Evolutionary conservation across 306 rosid species (phyloP).

Genomic region (Hippophae gyantsensis): DNA sequence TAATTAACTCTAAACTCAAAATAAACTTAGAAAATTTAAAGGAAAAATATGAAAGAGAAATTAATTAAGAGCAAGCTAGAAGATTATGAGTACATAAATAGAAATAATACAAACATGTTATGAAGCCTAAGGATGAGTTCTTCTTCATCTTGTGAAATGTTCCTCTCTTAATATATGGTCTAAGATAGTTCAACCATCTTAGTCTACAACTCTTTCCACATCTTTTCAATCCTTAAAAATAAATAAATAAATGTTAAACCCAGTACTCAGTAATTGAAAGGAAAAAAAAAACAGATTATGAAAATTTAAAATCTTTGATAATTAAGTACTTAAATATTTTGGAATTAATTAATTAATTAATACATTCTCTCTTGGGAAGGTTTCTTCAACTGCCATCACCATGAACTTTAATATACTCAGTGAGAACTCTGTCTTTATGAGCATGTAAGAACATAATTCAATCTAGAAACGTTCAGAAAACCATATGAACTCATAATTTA

Average conservation of each 20-base stretch:
- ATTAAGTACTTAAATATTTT: too few species aligned
- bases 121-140: constrained; percentile 46
- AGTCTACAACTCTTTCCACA: constrained; percentile 44
- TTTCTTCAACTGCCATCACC: constrained; percentile 50
- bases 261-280: too few species aligned
- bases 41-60: too few species aligned
- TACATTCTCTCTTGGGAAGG: constrained; percentile 44
- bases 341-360: too few species aligned
- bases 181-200: constrained; percentile 37
- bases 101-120: constrained; percentile 17
- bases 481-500: too few species aligned
- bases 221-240: constrained; percentile 30
- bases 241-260: not conserved
- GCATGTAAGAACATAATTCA: too few species aligned
- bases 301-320: too few species aligned
- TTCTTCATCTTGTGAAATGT: constrained; percentile 36
- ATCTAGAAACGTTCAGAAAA: too few species aligned
- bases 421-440: constrained; percentile 28
- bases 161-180: constrained; percentile 47
- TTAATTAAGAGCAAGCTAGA: too few species aligned
- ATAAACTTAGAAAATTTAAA: too few species aligned
- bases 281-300: not conserved
- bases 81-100: too few species aligned
- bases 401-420: constrained; percentile 21
- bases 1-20: too few species aligned